phyloP scores from a whole-genome alignment of 1,139 yeast genomes.

The Hansenula lynferdii region DNA sequence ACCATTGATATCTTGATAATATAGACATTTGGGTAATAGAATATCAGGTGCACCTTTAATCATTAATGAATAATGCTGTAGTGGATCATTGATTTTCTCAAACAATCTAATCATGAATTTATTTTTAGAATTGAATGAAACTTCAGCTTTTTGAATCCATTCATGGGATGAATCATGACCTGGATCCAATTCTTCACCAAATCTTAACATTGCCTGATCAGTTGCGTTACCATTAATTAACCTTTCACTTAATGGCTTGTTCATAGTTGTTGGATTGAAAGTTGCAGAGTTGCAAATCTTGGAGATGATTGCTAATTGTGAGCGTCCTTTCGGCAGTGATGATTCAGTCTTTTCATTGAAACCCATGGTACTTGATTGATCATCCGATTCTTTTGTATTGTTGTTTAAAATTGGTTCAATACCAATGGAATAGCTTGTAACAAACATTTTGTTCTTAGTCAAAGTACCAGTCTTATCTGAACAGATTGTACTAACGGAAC shows the following conservation, averaged over 20 bases:
- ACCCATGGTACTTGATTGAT: too few species aligned
- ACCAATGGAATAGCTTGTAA: constrained; percentile 28
- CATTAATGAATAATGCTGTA: constrained; percentile 25
- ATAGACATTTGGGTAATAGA: constrained; percentile 31
- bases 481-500: constrained; percentile 46
- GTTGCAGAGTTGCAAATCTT: constrained; percentile 39
- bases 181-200: constrained; percentile 26
- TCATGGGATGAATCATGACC: constrained; percentile 5
- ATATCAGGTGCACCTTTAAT: constrained; percentile 52
- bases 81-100: constrained; percentile 11
- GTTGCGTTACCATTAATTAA: constrained; percentile 44
- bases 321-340: constrained; percentile 1
- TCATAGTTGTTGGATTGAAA: constrained; percentile 20
- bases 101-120: constrained; percentile 41
- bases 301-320: constrained; percentile 26
- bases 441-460: constrained; percentile 47
- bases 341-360: too few species aligned
- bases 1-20: constrained; percentile 19
- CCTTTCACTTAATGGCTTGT: constrained; percentile 22
- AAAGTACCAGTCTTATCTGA: constrained; percentile 54
- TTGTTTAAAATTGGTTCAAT: constrained; percentile 1
- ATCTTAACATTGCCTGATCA: constrained; percentile 39
- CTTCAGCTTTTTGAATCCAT: constrained; percentile 29
- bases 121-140: constrained; percentile 43
- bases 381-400: constrained; percentile 1